Evolutionary conservation across 257 asterid genomes (phyloP), one percentile per base, ranked within the genome.

Genomic region (Voacanga thouarsii): DNA sequence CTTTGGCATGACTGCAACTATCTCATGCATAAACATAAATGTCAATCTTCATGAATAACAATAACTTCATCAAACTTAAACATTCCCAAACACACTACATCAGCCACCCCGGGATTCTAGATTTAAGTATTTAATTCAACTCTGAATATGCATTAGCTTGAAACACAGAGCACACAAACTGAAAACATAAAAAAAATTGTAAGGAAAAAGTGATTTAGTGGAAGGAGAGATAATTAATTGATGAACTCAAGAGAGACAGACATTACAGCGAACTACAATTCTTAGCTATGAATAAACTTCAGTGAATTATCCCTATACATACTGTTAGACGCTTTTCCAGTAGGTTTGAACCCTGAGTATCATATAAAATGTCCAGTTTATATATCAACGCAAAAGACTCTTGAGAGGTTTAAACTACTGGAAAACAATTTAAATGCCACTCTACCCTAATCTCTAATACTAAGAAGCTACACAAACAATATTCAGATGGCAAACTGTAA

Each of bases 1-100:
- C 89, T 94, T 94, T 8, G 98, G 98, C 98, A 94, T 93, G 85
- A 80, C 82, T 83, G 47, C 57, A 82, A 55, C 89, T 86, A 85
- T 7, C 9, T 41, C 43, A 41, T 41, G 73, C 12, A 68, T 19
- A 41, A 1, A 39, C 21, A 9, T 39, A 41, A 67, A 21, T 2
- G 30, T 57, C 28, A 57, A n/a, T 57, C 12, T 57, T 57, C 65
- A 6, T n/a, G 14, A 55, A 18, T 55, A 55, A 4, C 24, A 18
- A 18, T n/a, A 23, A 57, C 33, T 57, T 57, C 30, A 57, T 56
- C 30, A 33, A 33, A 57, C 4, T n/a, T 14, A 57, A 57, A 5
- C 65, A 57, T 57, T n/a, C 7, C 12, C 30, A 23, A 57, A 57
- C 30, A 56, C 59, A 19, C 14, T 57, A 7, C n/a, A n/a, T n/a